Base-by-base conservation (phyloP, 257 asterid species). In the Nicotiana undulata region DNA sequence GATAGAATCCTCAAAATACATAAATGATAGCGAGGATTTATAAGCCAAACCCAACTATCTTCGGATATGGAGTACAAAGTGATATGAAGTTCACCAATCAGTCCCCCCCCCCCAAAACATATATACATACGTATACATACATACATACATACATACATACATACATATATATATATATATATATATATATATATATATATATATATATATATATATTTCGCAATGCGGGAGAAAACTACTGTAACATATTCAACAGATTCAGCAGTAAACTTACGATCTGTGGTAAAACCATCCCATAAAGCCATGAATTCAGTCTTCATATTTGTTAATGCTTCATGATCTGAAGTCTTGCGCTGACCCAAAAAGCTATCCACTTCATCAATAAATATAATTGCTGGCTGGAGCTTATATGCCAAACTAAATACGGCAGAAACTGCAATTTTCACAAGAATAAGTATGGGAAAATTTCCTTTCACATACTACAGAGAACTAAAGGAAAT, bases 301-400 rank as follows among this genome's bases (percentile, higher is more conserved):
- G 99, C 92, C 99, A 95, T 95, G 86, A 95, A 95, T 75, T 95
- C 99, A 34, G 99, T 93, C 84, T 95, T 95, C 98, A 95, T 93
- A 87, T 93, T 92, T 78, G 89, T 88, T 67, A 93, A 80, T 75
- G 97, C 97, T 89, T 95, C 98, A 56, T 93, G 95, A 82, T 95
- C 99, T 31, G 88, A 75, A 63, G 90, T 67, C 90, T 92, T 95
- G 66, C 99, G 97, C 84, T 91, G 97, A 8, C 98, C 99, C 92
- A 95, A 84, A 84, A 95, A 94, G 81, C 99, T 93, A 84, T 95
- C 99, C 83, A 90, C 99, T 87, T 95, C 99, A 75, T 95, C 99
- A 17, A 95, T 93, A 81, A 95, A 95, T 52, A 95, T 93, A 85
- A 95, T 95, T 60, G 99, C 97, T 44, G 99, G 99, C 92, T 95